These are phyloP conservation scores for Cryptosporidium tyzzeri DNA, from an alignment of 169 alveolate genomes.

Conservation along the genomic window DNA sequence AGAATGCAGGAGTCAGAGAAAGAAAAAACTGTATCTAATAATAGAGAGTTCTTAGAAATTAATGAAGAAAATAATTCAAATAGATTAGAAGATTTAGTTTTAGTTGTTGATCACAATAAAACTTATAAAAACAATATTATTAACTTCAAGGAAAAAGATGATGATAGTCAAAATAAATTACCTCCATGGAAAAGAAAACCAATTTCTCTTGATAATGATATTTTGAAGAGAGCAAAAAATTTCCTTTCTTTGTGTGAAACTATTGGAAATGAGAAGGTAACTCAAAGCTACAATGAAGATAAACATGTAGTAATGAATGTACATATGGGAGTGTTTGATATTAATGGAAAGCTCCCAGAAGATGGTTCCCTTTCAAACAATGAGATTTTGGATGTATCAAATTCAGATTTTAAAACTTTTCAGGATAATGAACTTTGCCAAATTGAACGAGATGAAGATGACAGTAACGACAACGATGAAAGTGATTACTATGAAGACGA, in stretches of 20 bases:
- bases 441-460: neutral
- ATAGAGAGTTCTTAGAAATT: slow-evolving; percentile 29
- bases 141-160: neutral
- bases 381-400: slow-evolving; percentile 21
- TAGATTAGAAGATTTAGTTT: neutral
- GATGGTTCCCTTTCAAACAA: neutral
- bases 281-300: neutral
- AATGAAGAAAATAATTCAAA: slow-evolving; percentile 7
- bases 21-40: neutral
- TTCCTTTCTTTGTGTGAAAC: slow-evolving; percentile 40
- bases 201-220: neutral
- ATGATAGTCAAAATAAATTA: neutral
- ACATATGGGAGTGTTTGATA: slow-evolving; percentile 66
- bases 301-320: slow-evolving; percentile 62
- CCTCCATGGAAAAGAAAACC: slow-evolving; percentile 71
- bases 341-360: slow-evolving; percentile 43
- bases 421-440: neutral
- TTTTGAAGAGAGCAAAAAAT: slow-evolving; percentile 33
- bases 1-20: neutral
- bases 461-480: neutral
- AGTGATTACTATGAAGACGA: neutral
- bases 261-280: slow-evolving; percentile 3
- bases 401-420: neutral
- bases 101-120: neutral
- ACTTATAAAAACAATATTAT: neutral